Base-by-base conservation (phyloP, 108 stramenopile species). In the Nitzschia sp. region DNA sequence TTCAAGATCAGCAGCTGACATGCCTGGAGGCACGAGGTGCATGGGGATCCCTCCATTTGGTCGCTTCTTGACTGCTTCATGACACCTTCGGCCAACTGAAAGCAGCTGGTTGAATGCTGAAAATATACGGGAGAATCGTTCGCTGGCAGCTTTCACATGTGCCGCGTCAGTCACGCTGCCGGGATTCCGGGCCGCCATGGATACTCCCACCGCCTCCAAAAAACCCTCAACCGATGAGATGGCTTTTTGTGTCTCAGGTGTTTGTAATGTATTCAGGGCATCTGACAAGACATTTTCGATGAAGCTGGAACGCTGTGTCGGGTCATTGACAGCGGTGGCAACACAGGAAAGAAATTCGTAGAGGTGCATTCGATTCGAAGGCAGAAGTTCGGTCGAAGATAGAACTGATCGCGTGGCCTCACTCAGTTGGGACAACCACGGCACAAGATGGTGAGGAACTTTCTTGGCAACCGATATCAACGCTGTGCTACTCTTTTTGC, bases 291-390 rank as follows among this genome's bases (percentile, higher is more conserved):
- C 91, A 77, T 84, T 83, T 17, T 78, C 87, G 21, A 95, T 75
- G 68, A 95, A 95, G 64, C 68, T 87, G 1, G 90, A 80, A 48
- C 91, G 62, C 54, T 81, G 81, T 15, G 65, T 64, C 1, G 88
- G 88, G 68, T 95, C 91, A 26, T 92, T 85, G 15, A 93, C 92
- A 23, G 89, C 90, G 25, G 85, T 87, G 24, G 92, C 92, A 17
- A 95, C 89, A 74, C 89, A 88, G 9, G 88, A 83, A 23, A 95
- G 72, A 61, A 95, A 95, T 63, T 95, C 95, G 55, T 87, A 90
- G 3, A 95, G 73, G 64, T 95, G 92, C 89, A 93, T 95, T 60
- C 85, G 79, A 64, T 92, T 91, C 11, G 82, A 67, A 19, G 90
- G 89, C 27, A 84, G 74, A n/a, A 93, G 72, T 2, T 76, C 82